Evolutionary conservation across 768 basidiomycete genomes (phyloP), one percentile per base, ranked within the genome.

Genomic region (Suillus bovinus): DNA sequence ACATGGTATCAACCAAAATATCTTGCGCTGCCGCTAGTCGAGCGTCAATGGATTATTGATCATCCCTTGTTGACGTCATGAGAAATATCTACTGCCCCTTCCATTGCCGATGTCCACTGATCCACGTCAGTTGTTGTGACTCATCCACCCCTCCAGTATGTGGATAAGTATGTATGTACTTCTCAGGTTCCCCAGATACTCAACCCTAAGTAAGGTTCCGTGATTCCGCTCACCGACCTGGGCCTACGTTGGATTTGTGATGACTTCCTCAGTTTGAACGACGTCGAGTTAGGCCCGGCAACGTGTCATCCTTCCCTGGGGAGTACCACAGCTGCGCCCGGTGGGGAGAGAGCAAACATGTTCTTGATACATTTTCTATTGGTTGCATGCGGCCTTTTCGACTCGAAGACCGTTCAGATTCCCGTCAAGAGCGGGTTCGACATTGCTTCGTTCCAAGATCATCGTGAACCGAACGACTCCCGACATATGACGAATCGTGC

Each of bases 271-370:
- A 49, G 17, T 27, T 22, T 22, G n/a, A 46, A 22, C 1, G 22
- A 7, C 46, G 8, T 17, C 16, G 27, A 49, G 6, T 27, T 24
- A 27, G 72, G 38, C 38, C 38, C 16, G 38, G 39, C 68, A 72
- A 49, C 27, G 54, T 39, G 60, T 63, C 0, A 62, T 66, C 1
- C 72, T 75, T 41, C 77, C 77, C 1, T 76, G 78, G 58, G 74
- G 76, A 38, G 60, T 75, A 10, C 59, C 76, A 39, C 49, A 27
- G 67, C 61, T 60, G 68, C 71, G 75, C 71, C 29, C 74, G 75
- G 1, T 77, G 77, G 50, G 74, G 74, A 3, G 77, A 75, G 54
- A 65, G 69, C 10, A 78, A 77, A 68, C 77, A 77, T 67, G 71
- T 77, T 3, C 44, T 71, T 7, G 77, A 44, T 10, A 73, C 22